Evolutionary conservation across 2,329 filamentous ascomycete genomes (phyloP), one percentile per base, ranked within the genome.

Genomic region (Aspergillus oerlinghausenensis): DNA sequence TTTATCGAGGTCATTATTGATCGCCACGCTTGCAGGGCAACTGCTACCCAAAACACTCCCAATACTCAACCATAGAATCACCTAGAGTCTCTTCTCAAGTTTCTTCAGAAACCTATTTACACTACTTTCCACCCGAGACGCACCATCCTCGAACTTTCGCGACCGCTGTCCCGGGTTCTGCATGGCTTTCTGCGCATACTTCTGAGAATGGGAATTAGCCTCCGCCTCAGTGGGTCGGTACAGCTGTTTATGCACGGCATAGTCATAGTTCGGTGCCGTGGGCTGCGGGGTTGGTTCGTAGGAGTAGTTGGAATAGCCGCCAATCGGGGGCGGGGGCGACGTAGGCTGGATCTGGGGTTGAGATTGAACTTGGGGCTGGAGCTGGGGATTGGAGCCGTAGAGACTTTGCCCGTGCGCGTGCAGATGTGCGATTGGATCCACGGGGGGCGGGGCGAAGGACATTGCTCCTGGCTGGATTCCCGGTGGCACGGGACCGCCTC

Each of bases 191-290:
- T 73, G 67, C 7, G 69, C 65, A 50, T 70, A 61, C 52, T 71
- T 72, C 43, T 77, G 70, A 25, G 70, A 67, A 49, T 73, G 70
- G 1, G 68, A 68, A 4, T 63, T 63, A 11, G 70, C 70, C 59
- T 80, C 77, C 17, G 67, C 67, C 52, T 78, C 74, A 0, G 77
- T 78, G 1, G 78, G 78, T 50, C 74, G 66, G 56, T 80, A 80
- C 14, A 79, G 63, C 59, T 80, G 78, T 43, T 64, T 73, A 62
- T 80, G 78, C 9, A 80, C 65, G 57, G 76, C 72, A 55, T 78
- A 79, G 40, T 73, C 72, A 14, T 62, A 71, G 58, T 52, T 57
- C n/a, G 57, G 57, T 51, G 59, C 50, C 21, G 32, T 25, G 50
- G 52, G 60, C 23, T 57, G 62, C 4, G 65, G 67, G 4, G 67